Base-by-base conservation (phyloP, 2,329 filamentous ascomycete species). In the Alternaria sp. region DNA sequence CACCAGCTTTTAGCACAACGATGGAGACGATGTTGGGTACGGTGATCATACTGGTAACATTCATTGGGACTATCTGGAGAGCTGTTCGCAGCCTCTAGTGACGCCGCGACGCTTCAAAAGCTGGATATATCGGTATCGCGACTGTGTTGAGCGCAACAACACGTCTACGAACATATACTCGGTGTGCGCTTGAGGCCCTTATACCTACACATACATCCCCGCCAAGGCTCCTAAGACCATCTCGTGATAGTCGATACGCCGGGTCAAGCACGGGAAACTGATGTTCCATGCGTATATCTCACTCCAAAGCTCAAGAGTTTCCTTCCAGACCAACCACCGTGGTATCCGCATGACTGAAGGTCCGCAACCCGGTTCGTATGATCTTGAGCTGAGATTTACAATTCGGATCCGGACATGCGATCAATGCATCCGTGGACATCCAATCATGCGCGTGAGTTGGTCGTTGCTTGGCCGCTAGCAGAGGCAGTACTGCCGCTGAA, bases 321-420 rank as follows among this genome's bases (percentile, higher is more conserved):
- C 50, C 50, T 41, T 41, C 28, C 14, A 54, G 50, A 41, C 50
- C 50, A 50, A 63, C 61, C 30, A 55, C 50, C 30, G 61, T 63
- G n/a, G 61, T 63, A 23, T 60, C 50, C 23, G 56, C 61, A 46
- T 63, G 62, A 50, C 54, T 65, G 43, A 65, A 65, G 9, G 58
- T 61, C 25, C 62, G 58, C 26, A 61, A 15, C 18, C 43, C 55
- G 8, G 49, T 65, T 12, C 62, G 56, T 37, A 58, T 51, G 9
- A 65, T 65, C 25, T 65, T 65, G 14, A 65, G 58, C n/a, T 65
- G 54, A 20, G 58, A 65, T 56, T 58, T 65, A 26, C 63, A 65
- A 28, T 63, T 63, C 11, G 63, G 63, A 28, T 65, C 63, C 12
- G 63, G 60, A 43, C 63, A 65, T 43, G 63, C 63, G 14, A 65